Evolutionary conservation across 129 eudicot genomes (phyloP).

Genomic region (Pittosporum tobira): DNA sequence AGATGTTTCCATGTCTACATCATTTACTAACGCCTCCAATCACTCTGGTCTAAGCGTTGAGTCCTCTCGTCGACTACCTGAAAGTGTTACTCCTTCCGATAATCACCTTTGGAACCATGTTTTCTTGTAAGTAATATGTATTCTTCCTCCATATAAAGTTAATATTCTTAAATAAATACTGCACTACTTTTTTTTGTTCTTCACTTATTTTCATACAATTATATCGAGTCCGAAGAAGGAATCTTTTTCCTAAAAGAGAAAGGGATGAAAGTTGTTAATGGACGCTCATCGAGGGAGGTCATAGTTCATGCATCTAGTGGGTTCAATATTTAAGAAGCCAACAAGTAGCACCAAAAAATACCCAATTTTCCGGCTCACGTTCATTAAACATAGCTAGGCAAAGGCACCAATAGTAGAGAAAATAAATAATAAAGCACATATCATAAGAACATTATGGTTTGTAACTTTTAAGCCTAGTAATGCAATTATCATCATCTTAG

Average conservation of each 20-base stretch:
- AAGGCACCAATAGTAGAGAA: no score
- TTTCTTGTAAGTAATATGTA: constrained; percentile 27
- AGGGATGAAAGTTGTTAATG: constrained; percentile 13
- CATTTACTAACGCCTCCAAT: constrained; percentile 39
- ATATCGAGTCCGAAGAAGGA: constrained; percentile 13
- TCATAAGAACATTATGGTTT: background rate
- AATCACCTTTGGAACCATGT: constrained; percentile 59
- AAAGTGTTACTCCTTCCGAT: constrained; percentile 44
- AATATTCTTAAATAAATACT: background rate
- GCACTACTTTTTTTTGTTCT: background rate
- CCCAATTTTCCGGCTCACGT: background rate
- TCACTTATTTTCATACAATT: background rate
- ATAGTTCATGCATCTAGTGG: background rate
- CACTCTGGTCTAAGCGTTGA: constrained; percentile 44
- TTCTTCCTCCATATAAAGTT: background rate
- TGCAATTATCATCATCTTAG: no score
- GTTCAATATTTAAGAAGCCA: background rate
- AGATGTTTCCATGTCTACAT: constrained; percentile 32
- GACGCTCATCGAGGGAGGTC: background rate
- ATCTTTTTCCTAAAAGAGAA: constrained; percentile 8
- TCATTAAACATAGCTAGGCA: background rate
- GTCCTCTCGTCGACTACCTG: constrained; percentile 29
- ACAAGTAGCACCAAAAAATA: background rate
- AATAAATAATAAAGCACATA: background rate
- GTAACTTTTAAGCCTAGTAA: no score